Conservation (phyloP, 1,284 basidiomycete species). For the Puccinia triticina region DNA sequence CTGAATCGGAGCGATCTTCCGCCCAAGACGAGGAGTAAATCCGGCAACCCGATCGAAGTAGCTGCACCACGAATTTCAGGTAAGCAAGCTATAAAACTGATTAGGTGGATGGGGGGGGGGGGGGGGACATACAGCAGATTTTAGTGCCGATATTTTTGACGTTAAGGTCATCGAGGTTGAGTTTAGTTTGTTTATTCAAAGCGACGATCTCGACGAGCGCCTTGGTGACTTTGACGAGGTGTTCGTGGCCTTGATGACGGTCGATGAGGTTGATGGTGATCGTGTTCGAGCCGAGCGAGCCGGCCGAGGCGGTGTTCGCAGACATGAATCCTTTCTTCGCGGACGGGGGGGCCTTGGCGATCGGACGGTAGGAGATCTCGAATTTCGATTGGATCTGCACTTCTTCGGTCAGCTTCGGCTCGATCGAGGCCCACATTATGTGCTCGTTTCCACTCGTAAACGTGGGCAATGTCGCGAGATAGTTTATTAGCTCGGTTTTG, state of each 20-base stretch:
- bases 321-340: background rate
- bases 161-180: slow-evolving; percentile 20
- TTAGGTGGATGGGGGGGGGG: background rate
- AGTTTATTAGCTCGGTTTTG: slow-evolving; percentile 6
- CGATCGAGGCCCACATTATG: background rate
- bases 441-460: slow-evolving; percentile 24
- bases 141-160: slow-evolving; percentile 32
- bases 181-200: background rate
- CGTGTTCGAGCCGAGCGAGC: background rate
- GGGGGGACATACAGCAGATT: slow-evolving; percentile 36
- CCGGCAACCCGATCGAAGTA: slow-evolving; percentile 45
- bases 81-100: background rate
- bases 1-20: slow-evolving; percentile 33
- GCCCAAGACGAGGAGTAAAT: slow-evolving; percentile 38
- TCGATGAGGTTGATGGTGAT: slow-evolving; percentile 35
- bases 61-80: background rate
- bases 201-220: slow-evolving; percentile 2
- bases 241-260: slow-evolving; percentile 35
- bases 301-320: background rate
- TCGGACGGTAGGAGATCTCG: slow-evolving; percentile 10
- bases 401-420: slow-evolving; percentile 27
- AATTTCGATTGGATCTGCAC: slow-evolving; percentile 19
- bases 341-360: background rate
- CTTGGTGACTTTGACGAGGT: slow-evolving; percentile 38
- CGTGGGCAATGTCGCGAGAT: background rate